Evolutionary conservation across 805 yeast genomes (phyloP).

Genomic region (Starmerella apicola): DNA sequence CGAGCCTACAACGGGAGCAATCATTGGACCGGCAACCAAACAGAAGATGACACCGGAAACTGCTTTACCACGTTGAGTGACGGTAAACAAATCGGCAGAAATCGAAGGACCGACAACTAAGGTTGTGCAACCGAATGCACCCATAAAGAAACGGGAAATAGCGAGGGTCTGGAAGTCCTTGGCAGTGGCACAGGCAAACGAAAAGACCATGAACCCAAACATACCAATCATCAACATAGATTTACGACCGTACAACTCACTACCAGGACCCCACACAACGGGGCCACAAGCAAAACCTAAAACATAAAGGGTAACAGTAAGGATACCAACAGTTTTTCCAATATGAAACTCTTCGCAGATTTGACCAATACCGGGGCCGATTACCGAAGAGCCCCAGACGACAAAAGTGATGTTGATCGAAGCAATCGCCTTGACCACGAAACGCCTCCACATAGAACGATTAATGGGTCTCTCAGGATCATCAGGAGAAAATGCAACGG

Average conservation of each 20-base stretch:
- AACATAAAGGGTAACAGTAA: constrained; percentile 47
- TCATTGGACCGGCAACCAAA: constrained; percentile 33
- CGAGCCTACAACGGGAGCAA: constrained; percentile 40
- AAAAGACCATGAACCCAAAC: constrained; percentile 28
- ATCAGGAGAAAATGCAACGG: constrained; percentile 28
- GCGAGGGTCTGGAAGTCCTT: constrained; percentile 39
- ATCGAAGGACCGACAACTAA: constrained; percentile 49
- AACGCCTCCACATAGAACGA: constrained; percentile 33
- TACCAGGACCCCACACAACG: constrained; percentile 48
- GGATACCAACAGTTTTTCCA: constrained; percentile 36
- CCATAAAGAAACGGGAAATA: constrained; percentile 45
- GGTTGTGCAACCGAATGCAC: constrained; percentile 49
- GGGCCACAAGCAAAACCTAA: constrained; percentile 62
- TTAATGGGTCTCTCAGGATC: constrained; percentile 47
- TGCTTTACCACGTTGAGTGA: constrained; percentile 42
- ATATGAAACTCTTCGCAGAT: constrained; percentile 33
- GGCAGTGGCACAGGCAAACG: constrained; percentile 41
- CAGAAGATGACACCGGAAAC: constrained; percentile 38
- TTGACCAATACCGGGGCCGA: constrained; percentile 30
- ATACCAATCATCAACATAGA: constrained; percentile 32
- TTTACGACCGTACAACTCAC: constrained; percentile 43
- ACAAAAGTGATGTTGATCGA: constrained; percentile 28
- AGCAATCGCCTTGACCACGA: constrained; percentile 27
- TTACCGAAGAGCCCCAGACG: constrained; percentile 36
- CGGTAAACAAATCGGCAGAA: constrained; percentile 43